Conservation (phyloP, 2,329 filamentous ascomycete genomes). For the Pochonia chlamydosporia region DNA sequence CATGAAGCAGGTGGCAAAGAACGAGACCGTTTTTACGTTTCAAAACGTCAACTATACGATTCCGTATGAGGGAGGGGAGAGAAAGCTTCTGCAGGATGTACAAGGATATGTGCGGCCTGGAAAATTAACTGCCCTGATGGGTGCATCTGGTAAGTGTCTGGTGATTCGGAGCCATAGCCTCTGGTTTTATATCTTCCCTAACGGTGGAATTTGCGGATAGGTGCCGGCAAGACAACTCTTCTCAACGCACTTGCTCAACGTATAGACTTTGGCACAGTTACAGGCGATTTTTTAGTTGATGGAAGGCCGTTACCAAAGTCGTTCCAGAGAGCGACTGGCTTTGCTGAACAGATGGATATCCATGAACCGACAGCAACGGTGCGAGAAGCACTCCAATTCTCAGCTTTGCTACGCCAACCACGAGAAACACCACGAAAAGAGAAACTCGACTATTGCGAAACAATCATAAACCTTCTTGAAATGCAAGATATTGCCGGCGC, state of each 20-base stretch:
- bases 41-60: conserved; percentile 45
- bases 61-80: conserved; percentile 54
- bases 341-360: conserved; percentile 58
- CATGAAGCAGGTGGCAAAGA: conserved; percentile 49
- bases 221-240: conserved; percentile 66
- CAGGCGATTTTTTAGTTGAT: conserved; percentile 74
- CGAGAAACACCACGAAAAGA: conserved; percentile 50
- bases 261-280: conserved; percentile 69
- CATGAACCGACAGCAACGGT: conserved; percentile 63
- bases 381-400: conserved; percentile 60
- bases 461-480: conserved; percentile 62
- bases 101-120: conserved; percentile 83
- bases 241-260: conserved; percentile 70
- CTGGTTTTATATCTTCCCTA: not conserved
- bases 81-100: conserved; percentile 67
- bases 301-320: conserved; percentile 64
- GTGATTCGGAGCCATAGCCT: not conserved
- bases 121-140: conserved; percentile 76
- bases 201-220: conserved; percentile 13
- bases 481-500: conserved; percentile 63
- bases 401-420: conserved; percentile 57
- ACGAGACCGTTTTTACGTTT: conserved; percentile 54
- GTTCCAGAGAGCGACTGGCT: conserved; percentile 77
- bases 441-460: conserved; percentile 64
- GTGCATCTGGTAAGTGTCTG: conserved; percentile 34